Conservation (phyloP, 371 early-diverging fungal species). For the Rhizomucor pusillus region DNA sequence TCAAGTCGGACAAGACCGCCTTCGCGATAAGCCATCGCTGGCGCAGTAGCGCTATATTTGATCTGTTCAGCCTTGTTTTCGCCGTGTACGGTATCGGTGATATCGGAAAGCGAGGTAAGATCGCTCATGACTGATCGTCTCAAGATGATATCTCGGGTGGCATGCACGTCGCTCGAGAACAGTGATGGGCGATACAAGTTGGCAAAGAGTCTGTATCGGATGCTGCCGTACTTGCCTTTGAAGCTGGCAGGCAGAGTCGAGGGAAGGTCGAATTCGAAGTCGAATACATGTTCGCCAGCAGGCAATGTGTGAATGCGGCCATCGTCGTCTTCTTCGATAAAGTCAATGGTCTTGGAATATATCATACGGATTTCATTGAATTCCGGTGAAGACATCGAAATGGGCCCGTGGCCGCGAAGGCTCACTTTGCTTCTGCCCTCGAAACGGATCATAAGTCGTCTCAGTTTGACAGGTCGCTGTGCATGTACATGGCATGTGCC, state of each 20-base stretch:
- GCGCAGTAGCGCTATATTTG: slow-evolving; percentile 36
- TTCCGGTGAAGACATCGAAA: slow-evolving; percentile 30
- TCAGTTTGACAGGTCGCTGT: slow-evolving; percentile 37
- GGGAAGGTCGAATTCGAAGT: slow-evolving; percentile 41
- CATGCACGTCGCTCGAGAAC: slow-evolving; percentile 27
- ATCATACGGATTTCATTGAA: slow-evolving; percentile 33
- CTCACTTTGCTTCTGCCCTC: slow-evolving; percentile 46
- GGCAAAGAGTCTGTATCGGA: slow-evolving; percentile 38
- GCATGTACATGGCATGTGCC: slow-evolving; percentile 35
- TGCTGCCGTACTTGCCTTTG: slow-evolving; percentile 41
- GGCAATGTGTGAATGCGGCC: slow-evolving; percentile 23
- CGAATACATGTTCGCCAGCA: slow-evolving; percentile 38
- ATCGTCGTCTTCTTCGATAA: slow-evolving; percentile 28
- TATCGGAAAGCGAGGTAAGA: slow-evolving; percentile 13
- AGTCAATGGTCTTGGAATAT: slow-evolving; percentile 27
- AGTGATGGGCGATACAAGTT: slow-evolving; percentile 40
- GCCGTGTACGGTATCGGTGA: slow-evolving; percentile 29
- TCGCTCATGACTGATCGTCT: slow-evolving; percentile 41
- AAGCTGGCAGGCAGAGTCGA: slow-evolving; percentile 41
- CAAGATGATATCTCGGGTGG: slow-evolving; percentile 29
- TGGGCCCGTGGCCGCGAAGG: slow-evolving; percentile 19
- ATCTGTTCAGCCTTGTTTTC: slow-evolving; percentile 26
- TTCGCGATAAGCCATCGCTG: slow-evolving; percentile 44
- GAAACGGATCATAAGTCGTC: slow-evolving; percentile 38
- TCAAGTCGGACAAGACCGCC: slow-evolving; percentile 43